Percentiles rank a stretch among this genome's conserved stretches.
These are phyloP conservation scores for Lotmaria passim DNA, from an alignment of 208 protist genomes.

Conservation along the genomic window DNA sequence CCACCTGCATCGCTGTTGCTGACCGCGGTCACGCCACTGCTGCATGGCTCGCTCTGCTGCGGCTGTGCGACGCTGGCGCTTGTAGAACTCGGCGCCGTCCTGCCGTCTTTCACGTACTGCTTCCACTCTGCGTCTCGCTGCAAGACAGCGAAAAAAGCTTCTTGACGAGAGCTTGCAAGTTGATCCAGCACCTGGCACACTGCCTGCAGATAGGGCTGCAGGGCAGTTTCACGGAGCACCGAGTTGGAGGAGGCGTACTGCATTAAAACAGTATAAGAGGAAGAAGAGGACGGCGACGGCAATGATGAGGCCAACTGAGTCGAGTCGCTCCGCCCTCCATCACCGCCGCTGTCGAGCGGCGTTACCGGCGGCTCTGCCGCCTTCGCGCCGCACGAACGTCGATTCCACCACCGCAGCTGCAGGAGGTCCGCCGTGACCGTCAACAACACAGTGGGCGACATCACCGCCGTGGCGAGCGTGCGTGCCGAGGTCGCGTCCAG, in stretches of 20 bases:
- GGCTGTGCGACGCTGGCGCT: too few species aligned
- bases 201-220: constrained; percentile 20
- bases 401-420: constrained; percentile 3
- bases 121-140: constrained; percentile 23
- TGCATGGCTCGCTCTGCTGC: too few species aligned
- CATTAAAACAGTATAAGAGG: constrained; percentile 13
- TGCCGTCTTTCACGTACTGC: background rate
- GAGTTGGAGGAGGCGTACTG: constrained; percentile 19
- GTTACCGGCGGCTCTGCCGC: background rate
- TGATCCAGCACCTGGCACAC: constrained; percentile 22
- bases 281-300: background rate
- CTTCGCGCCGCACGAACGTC: background rate
- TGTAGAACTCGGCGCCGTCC: background rate
- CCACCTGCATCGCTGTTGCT: background rate
- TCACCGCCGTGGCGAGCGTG: background rate
- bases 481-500: background rate
- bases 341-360: too few species aligned
- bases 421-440: constrained; percentile 11
- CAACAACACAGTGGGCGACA: constrained; percentile 2
- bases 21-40: too few species aligned
- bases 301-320: too few species aligned
- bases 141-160: constrained; percentile 25
- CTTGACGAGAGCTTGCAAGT: constrained; percentile 9
- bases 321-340: too few species aligned
- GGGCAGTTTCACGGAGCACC: constrained; percentile 3